A percentile compares a stretch with the other conserved stretches of the same genome.
Conservation (phyloP, 2,329 filamentous ascomycete species). For the Paracamarosporium sp. region DNA sequence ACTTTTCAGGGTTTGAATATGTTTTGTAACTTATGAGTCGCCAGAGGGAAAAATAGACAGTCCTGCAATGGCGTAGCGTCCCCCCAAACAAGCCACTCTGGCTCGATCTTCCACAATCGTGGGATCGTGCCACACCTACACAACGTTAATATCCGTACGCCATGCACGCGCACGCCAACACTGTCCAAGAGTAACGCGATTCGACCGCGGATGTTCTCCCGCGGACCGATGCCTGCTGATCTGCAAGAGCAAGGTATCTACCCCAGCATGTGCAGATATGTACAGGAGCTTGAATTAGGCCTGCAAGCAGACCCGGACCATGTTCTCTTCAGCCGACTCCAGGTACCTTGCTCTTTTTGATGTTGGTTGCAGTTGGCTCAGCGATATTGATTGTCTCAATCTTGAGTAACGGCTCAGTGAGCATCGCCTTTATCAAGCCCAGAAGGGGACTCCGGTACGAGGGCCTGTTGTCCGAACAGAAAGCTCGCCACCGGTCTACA, state of each 20-base stretch:
- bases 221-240: constrained; percentile 42
- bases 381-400: constrained; percentile 40
- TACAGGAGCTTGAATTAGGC: constrained; percentile 35
- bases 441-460: constrained; percentile 20
- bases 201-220: constrained; percentile 41
- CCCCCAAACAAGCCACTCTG: constrained; percentile 17
- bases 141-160: constrained; percentile 27
- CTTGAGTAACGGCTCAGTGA: constrained; percentile 27
- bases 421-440: constrained; percentile 14
- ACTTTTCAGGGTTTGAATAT: background rate
- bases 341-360: constrained; percentile 34
- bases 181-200: constrained; percentile 23
- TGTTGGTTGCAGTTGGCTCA: constrained; percentile 30
- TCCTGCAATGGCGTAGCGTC: constrained; percentile 14
- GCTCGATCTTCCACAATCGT: constrained; percentile 38
- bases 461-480: constrained; percentile 33
- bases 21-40: background rate
- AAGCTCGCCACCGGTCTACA: constrained; percentile 21
- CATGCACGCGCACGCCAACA: constrained; percentile 36
- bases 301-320: constrained; percentile 38
- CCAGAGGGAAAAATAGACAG: constrained; percentile 11
- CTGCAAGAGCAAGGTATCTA: constrained; percentile 44
- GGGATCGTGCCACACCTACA: constrained; percentile 27
- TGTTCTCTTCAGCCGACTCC: constrained; percentile 42
- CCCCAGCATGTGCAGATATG: constrained; percentile 36